These are phyloP conservation scores for Trifolium pratense DNA, from an alignment of 306 rosid genomes.

Conservation along the genomic window DNA sequence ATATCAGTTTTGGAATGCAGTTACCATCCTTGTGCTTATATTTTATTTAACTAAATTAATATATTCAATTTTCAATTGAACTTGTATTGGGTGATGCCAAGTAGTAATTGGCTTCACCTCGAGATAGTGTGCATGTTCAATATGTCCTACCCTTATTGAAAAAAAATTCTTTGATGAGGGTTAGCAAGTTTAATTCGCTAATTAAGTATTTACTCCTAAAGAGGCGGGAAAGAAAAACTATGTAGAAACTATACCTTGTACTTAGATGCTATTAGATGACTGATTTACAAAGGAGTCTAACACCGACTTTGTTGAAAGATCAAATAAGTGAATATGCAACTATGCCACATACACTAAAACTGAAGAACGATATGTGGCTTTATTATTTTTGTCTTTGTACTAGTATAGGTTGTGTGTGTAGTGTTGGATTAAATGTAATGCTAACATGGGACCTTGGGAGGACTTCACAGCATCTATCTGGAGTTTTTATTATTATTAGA, in stretches of 20 bases:
- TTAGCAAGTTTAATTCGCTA: not conserved
- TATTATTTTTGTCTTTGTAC: not conserved
- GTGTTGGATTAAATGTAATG: conserved; percentile 16
- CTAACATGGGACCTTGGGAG: conserved; percentile 27
- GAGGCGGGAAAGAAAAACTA: not conserved
- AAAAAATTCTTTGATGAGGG: not conserved
- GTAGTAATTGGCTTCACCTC: not conserved
- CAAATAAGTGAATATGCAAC: conserved; percentile 16
- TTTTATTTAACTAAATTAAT: too few relatives aligned
- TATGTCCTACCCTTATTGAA: not conserved
- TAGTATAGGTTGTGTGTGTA: not conserved
- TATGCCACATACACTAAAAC: not conserved
- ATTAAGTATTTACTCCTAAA: not conserved
- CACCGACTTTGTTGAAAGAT: conserved; percentile 12
- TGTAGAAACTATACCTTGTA: conserved; percentile 1
- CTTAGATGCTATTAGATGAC: not conserved
- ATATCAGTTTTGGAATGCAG: conserved; percentile 15
- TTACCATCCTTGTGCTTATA: conserved; percentile 14
- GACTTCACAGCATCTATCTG: not conserved
- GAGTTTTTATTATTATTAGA: conserved; percentile 13
- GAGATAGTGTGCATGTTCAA: conserved; percentile 4
- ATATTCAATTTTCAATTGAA: conserved; percentile 14
- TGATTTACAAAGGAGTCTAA: not conserved
- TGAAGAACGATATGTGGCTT: conserved; percentile 14
- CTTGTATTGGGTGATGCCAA: not conserved